A percentile compares a stretch with the other conserved stretches of the same genome.
Conservation (phyloP, 768 basidiomycete genomes). For the Pulveroboletus frians region DNA sequence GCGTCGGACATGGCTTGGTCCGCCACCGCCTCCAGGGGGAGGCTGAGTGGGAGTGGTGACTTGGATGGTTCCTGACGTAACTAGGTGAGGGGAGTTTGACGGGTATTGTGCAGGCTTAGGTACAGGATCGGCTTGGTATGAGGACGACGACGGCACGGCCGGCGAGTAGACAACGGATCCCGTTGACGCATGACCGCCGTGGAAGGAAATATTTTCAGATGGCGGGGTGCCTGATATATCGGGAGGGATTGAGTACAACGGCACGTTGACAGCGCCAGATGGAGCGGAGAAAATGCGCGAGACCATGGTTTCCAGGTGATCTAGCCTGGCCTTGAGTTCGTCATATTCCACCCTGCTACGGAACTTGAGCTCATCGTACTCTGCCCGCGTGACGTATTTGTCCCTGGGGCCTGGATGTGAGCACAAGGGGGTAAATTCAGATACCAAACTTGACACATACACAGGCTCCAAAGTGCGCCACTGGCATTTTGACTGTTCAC, state of each 20-base stretch:
- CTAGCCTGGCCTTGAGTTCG: slow-evolving; percentile 62
- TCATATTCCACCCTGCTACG: slow-evolving; percentile 38
- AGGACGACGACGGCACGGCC: slow-evolving; percentile 15
- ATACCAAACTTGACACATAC: slow-evolving; percentile 45
- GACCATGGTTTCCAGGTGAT: slow-evolving; percentile 54
- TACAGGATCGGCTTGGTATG: slow-evolving; percentile 24
- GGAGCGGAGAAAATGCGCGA: slow-evolving; percentile 33
- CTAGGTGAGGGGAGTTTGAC: slow-evolving; percentile 25
- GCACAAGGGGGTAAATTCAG: slow-evolving; percentile 1
- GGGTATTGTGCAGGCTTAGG: slow-evolving; percentile 26
- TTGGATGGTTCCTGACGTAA: slow-evolving; percentile 19
- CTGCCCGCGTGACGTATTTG: slow-evolving; percentile 73
- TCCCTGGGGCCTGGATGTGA: slow-evolving; percentile 42
- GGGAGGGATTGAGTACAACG: slow-evolving; percentile 27
- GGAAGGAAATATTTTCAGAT: slow-evolving; percentile 26
- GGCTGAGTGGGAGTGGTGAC: slow-evolving; percentile 18
- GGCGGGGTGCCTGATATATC: slow-evolving; percentile 28
- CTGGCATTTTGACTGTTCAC: slow-evolving; percentile 75
- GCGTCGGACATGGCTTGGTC: slow-evolving; percentile 24
- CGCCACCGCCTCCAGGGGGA: slow-evolving; percentile 7
- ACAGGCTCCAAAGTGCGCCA: slow-evolving; percentile 81
- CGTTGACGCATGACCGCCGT: slow-evolving; percentile 23
- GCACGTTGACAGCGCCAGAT: slow-evolving; percentile 25
- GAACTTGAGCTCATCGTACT: slow-evolving; percentile 70
- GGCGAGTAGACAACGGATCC: slow-evolving; percentile 25